Conservation (phyloP, 352 stramenopile genomes). For the Globisporangium echinulatum region DNA sequence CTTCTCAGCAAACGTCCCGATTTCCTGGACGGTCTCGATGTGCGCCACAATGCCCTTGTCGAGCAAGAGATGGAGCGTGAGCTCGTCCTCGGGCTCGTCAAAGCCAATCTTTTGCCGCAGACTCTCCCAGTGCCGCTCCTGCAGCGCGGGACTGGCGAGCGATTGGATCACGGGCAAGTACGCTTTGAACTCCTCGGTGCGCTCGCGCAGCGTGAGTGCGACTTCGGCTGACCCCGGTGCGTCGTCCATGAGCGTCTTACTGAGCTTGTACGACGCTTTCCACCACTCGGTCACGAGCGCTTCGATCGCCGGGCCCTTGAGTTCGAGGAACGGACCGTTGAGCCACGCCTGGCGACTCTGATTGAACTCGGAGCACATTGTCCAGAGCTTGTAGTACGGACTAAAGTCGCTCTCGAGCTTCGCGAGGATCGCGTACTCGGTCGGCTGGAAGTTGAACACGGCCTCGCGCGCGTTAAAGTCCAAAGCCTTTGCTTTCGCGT, state of each 20-base stretch:
- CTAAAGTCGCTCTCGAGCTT: conserved; percentile 85
- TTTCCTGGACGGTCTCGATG: conserved; percentile 88
- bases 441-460: conserved; percentile 91
- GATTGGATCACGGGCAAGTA: conserved; percentile 91
- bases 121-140: conserved; percentile 90
- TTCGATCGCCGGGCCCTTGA: conserved; percentile 88
- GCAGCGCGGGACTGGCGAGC: conserved; percentile 87
- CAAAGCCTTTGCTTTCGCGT: conserved; percentile 84
- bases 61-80: conserved; percentile 75
- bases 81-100: conserved; percentile 77
- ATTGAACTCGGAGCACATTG: conserved; percentile 93
- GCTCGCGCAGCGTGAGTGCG: conserved; percentile 80
- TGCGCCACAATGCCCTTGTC: conserved; percentile 82
- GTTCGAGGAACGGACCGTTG: conserved; percentile 88
- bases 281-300: conserved; percentile 89
- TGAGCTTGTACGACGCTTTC: conserved; percentile 90
- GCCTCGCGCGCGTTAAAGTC: conserved; percentile 92
- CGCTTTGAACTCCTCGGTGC: conserved; percentile 89
- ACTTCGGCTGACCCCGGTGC: conserved; percentile 85
- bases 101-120: conserved; percentile 88
- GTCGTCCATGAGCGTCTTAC: conserved; percentile 85
- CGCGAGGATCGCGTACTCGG: conserved; percentile 84
- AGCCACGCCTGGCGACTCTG: conserved; percentile 89
- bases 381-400: conserved; percentile 94
- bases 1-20: conserved; percentile 91